Percentiles rank a stretch among this genome's conserved stretches.
These are phyloP conservation scores for Hygrophoropsis aurantiaca DNA, from an alignment of 768 basidiomycete species.

Conservation along the genomic window DNA sequence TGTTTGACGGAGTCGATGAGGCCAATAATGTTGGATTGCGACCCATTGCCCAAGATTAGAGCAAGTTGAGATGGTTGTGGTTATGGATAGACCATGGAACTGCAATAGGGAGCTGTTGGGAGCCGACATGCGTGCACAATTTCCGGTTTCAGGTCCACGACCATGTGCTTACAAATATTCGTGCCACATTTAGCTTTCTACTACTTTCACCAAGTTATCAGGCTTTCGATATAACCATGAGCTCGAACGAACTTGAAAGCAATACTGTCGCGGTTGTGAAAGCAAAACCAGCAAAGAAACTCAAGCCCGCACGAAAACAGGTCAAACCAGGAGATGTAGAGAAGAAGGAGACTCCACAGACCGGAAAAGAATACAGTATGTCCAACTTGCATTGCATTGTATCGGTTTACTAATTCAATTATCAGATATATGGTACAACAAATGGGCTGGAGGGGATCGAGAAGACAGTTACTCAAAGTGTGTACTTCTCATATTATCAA, in stretches of 20 bases:
- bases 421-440: slow-evolving; percentile 96
- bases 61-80: too few species aligned
- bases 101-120: too few species aligned
- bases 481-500: slow-evolving; percentile 24
- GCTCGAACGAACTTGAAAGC: slow-evolving; percentile 21
- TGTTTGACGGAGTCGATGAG: slow-evolving; percentile 40
- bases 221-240: slow-evolving; percentile 24
- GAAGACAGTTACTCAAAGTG: slow-evolving; percentile 97
- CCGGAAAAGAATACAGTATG: slow-evolving; percentile 95
- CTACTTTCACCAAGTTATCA: too few species aligned
- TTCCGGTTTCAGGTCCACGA: too few species aligned
- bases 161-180: too few species aligned
- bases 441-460: slow-evolving; percentile 99
- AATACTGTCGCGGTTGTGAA: slow-evolving; percentile 15
- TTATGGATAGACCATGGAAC: too few species aligned
- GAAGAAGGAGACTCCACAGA: slow-evolving; percentile 84
- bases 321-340: slow-evolving; percentile 89
- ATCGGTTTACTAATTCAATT: slow-evolving; percentile 7
- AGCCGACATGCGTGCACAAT: too few species aligned
- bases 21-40: slow-evolving; percentile 45
- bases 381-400: slow-evolving; percentile 13
- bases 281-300: slow-evolving; percentile 52
- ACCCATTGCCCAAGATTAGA: slow-evolving; percentile 38
- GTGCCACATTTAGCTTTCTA: too few species aligned
- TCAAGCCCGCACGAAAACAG: slow-evolving; percentile 92